Percentiles rank a stretch among this genome's conserved stretches.
Evolutionary conservation across 2,329 filamentous ascomycete genomes (phyloP).

Genomic region (Setomelanomma holmii): DNA sequence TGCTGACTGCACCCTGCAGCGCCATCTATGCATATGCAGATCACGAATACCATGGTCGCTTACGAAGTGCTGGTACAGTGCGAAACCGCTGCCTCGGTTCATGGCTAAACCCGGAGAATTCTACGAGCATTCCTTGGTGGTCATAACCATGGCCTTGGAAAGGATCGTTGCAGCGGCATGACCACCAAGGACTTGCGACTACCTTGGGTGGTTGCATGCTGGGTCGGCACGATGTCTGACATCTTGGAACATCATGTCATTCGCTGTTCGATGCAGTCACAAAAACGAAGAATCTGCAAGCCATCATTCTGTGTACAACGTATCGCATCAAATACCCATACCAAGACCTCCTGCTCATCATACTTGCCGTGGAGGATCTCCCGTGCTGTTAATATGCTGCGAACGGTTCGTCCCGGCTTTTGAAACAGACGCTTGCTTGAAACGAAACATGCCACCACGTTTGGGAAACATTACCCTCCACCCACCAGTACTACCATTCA

Average conservation of each 20-base stretch:
- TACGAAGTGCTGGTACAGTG: not conserved
- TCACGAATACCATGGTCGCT: not conserved
- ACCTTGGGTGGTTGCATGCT: not conserved
- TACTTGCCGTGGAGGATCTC: slow-evolving; percentile 11
- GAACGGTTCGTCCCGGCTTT: slow-evolving; percentile 20
- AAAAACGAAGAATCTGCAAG: slow-evolving; percentile 2
- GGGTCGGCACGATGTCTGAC: too few relatives aligned
- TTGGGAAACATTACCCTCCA: not conserved
- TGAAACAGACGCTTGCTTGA: slow-evolving; percentile 22
- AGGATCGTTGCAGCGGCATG: not conserved
- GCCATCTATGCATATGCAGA: not conserved
- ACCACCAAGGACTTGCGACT: not conserved
- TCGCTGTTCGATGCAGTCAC: slow-evolving; percentile 5
- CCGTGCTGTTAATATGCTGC: slow-evolving; percentile 12
- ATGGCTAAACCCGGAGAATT: not conserved
- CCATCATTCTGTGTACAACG: not conserved
- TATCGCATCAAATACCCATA: slow-evolving; percentile 17
- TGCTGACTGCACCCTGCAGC: not conserved
- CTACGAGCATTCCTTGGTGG: not conserved
- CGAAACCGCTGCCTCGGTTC: not conserved
- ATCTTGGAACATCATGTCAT: not conserved
- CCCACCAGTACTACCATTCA: not conserved
- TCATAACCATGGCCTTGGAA: not conserved
- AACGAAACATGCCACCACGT: slow-evolving; percentile 19
- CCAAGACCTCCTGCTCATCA: slow-evolving; percentile 28